Conservation (phyloP, 768 basidiomycete genomes). For the Ephemerocybe angulata region DNA sequence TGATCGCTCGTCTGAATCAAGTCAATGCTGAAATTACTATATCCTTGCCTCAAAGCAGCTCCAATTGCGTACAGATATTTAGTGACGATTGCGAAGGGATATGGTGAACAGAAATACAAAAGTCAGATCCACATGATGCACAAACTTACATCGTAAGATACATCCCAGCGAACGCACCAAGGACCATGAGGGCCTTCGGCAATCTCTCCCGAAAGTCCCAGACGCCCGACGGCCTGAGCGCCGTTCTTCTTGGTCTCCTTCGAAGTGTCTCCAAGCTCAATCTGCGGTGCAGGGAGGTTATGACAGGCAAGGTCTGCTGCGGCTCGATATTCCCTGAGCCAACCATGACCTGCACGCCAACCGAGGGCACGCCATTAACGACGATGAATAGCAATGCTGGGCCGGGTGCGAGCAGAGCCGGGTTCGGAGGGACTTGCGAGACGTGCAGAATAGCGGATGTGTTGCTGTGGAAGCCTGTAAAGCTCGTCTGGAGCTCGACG, state of each 20-base stretch:
- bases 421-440: conserved; percentile 69
- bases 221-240: neutral
- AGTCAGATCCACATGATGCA: too few species aligned
- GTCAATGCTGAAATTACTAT: too few species aligned
- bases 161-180: neutral
- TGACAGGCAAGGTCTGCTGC: conserved; percentile 41
- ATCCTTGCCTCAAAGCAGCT: too few species aligned
- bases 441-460: conserved; percentile 57
- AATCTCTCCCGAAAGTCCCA: neutral
- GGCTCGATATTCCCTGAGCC: conserved; percentile 66
- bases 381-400: conserved; percentile 71
- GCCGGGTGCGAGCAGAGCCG: conserved; percentile 66
- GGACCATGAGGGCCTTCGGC: neutral
- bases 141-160: neutral
- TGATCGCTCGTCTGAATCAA: too few species aligned
- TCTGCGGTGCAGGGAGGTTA: conserved; percentile 31
- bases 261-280: conserved; percentile 7
- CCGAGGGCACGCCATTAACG: conserved; percentile 70
- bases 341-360: conserved; percentile 68
- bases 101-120: too few species aligned
- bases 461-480: conserved; percentile 51
- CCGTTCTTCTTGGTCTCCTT: neutral
- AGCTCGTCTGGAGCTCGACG: conserved; percentile 59
- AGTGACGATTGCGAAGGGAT: too few species aligned
- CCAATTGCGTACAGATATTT: too few species aligned